Evolutionary conservation across 164 flowering plant species (phyloP).

Genomic region (Houttuynia cordata): DNA sequence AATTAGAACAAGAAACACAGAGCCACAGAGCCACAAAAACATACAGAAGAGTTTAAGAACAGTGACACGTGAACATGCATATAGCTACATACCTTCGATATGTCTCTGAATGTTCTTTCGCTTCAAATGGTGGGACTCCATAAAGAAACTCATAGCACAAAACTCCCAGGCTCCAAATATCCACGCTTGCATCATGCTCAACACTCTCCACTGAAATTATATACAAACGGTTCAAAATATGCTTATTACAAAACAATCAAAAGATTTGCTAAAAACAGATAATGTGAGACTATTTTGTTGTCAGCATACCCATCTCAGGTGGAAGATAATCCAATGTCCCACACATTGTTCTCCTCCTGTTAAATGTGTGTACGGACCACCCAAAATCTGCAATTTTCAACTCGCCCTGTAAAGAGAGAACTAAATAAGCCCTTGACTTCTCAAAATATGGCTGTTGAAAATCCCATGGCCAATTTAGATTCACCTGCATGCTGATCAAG

Average conservation of each 20-base stretch:
- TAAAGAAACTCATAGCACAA: conserved; percentile 91
- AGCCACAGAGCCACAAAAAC: too few relatives aligned
- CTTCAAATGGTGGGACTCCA: conserved; percentile 97
- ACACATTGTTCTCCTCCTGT: conserved; percentile 90
- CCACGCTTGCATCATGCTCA: conserved; percentile 95
- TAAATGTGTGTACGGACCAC: conserved; percentile 98
- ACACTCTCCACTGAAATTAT: conserved; percentile 69
- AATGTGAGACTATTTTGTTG: not conserved
- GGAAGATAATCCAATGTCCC: conserved; percentile 99
- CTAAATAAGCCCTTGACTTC: not conserved
- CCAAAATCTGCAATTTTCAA: conserved; percentile 97
- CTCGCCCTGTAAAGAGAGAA: conserved; percentile 55
- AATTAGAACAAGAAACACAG: not conserved
- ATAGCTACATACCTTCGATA: conserved; percentile 56
- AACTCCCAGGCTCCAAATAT: conserved; percentile 95
- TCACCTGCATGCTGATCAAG: conserved; percentile 75
- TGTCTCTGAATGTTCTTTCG: conserved; percentile 93
- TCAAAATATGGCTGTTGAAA: not conserved
- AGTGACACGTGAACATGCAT: not conserved
- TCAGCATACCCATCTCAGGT: conserved; percentile 91
- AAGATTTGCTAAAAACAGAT: not conserved
- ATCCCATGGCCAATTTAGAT: not conserved
- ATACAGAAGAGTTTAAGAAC: not conserved
- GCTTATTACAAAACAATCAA: too few relatives aligned
- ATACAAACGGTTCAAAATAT: not conserved